Base-by-base conservation (phyloP, 139 green algal genomes). In the Haematococcus sp. region DNA sequence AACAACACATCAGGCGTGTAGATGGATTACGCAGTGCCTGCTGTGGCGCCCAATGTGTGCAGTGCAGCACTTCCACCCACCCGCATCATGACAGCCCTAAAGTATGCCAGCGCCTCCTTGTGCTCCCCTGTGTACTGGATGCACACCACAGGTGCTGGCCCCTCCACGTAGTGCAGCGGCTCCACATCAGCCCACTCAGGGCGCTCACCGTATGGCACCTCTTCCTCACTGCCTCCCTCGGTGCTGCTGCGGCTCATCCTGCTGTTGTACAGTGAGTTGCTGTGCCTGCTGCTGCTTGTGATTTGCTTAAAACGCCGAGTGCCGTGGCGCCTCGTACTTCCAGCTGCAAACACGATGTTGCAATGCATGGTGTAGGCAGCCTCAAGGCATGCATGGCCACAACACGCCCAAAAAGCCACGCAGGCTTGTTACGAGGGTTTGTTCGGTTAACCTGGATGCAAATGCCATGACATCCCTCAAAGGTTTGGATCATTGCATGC, bases 301-400 rank as follows among this genome's bases (percentile, higher is more conserved):
- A 52, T 17, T 2, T 27, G 9, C 46, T 74, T 54, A 81, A 11
- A 51, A 32, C 20, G 68, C 20, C 1, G 75, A 76, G 74, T 91
- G 81, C 5, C 89, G 76, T 0, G 88, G 88, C 1, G 80, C 82
- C 74, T 92, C 88, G 54, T 76, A 93, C 70, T 81, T 81, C 89
- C 88, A 94, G 68, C 87, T 91, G 82, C 78, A 49, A n/a, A n/a
- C n/a, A 73, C 56, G 46, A 15, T 23, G 17, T 17, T 23, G 46
- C 17, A 23, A 17, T 55, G 46, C 46, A 55, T 55, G 46, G n/a
- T n/a, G n/a, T n/a, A n/a, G n/a, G n/a, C n/a, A 28, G n/a, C 54
- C 9, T 4, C 54, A 61, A 28, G 17, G 23, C 22, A 28, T 32
- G n/a, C 22, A 7, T 11, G 54, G 9, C n/a, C 54, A 61, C 9